Conservation (phyloP, 2,329 filamentous ascomycete genomes). For the Seiridium unicorne region DNA sequence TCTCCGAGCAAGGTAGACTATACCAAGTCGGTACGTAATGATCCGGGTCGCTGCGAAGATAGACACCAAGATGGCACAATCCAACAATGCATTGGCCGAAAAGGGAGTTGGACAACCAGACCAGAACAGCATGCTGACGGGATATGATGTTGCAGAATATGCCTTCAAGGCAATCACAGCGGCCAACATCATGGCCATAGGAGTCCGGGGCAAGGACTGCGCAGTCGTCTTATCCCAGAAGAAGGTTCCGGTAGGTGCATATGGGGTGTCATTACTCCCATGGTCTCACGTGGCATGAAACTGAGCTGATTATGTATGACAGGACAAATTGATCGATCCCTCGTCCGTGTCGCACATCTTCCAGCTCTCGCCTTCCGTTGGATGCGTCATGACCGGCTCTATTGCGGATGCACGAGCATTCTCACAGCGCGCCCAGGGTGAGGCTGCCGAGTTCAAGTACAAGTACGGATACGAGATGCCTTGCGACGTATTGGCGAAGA, state of each 20-base stretch:
- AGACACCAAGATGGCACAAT: too few species aligned
- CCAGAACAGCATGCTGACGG: neutral
- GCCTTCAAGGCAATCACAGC: conserved; percentile 99
- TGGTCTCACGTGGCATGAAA: conserved; percentile 12
- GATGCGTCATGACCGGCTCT: conserved; percentile 97
- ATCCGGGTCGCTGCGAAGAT: too few species aligned
- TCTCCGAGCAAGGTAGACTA: conserved; percentile 95
- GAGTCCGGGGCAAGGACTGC: conserved; percentile 93
- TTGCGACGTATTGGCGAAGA: conserved; percentile 92
- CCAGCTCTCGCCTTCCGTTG: conserved; percentile 91
- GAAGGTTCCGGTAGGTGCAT: conserved; percentile 86
- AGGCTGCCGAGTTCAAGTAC: conserved; percentile 97
- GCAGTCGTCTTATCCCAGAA: conserved; percentile 98
- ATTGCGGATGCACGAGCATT: conserved; percentile 96
- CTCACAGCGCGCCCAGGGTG: conserved; percentile 87
- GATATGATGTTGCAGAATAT: conserved; percentile 70
- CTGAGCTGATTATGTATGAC: conserved; percentile 30
- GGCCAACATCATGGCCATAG: conserved; percentile 97
- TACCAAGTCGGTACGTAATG: conserved; percentile 93
- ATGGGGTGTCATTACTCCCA: conserved; percentile 19
- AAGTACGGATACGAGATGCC: conserved; percentile 99
- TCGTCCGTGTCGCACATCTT: conserved; percentile 97
- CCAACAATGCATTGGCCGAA: neutral
- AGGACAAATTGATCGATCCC: conserved; percentile 99
- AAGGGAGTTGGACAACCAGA: neutral